Conservation (phyloP, 441 rosid genomes). For the Erodium trifolium region DNA sequence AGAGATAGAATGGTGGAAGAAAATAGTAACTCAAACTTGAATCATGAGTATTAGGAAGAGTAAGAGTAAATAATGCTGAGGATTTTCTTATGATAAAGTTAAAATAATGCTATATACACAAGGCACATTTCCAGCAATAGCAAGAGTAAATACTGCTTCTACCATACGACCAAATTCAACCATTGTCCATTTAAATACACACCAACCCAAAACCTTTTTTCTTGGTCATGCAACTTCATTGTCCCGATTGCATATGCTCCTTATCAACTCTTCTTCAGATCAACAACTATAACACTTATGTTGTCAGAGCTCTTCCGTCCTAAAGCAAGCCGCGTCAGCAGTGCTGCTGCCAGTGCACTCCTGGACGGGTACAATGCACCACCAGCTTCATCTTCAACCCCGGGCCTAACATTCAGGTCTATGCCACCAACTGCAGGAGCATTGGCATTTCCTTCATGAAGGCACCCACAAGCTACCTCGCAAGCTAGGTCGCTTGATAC, state of each 20-base stretch:
- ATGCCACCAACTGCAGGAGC: background rate
- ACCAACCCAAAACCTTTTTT: too few species aligned
- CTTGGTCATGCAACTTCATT: background rate
- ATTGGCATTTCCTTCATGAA: slow-evolving; percentile 22
- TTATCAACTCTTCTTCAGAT: slow-evolving; percentile 2
- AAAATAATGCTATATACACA: too few species aligned
- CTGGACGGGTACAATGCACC: background rate
- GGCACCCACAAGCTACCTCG: slow-evolving; percentile 35
- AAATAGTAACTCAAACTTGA: too few species aligned
- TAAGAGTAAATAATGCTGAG: too few species aligned
- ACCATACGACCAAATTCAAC: too few species aligned
- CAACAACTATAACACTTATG: slow-evolving; percentile 17
- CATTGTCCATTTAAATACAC: too few species aligned
- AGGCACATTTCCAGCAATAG: too few species aligned
- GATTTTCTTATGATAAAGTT: too few species aligned
- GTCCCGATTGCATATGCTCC: background rate
- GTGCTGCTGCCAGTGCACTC: slow-evolving; percentile 42
- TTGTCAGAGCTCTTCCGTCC: slow-evolving; percentile 32
- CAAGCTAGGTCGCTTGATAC: slow-evolving; percentile 45
- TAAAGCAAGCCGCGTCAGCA: slow-evolving; percentile 69
- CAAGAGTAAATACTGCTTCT: too few species aligned
- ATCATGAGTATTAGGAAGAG: too few species aligned
- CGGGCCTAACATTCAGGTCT: background rate
- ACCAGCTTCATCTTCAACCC: background rate
- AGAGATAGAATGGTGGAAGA: too few species aligned